Base-by-base conservation (phyloP, 2,329 filamentous ascomycete genomes). In the Sphaerulina populicola region DNA sequence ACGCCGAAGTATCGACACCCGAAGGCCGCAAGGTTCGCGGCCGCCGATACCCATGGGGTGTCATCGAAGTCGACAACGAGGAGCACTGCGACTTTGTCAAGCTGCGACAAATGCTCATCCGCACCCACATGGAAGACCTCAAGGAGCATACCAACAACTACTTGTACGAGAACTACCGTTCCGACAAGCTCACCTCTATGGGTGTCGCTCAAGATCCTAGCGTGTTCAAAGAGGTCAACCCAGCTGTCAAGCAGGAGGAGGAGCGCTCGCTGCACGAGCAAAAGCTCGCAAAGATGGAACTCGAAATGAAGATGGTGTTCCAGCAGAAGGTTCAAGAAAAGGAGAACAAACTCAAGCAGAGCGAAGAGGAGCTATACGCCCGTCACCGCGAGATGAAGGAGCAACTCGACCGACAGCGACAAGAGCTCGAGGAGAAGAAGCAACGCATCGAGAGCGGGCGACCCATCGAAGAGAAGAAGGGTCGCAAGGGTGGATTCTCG, bases 261-360 rank as follows among this genome's bases (percentile, higher is more conserved):
- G 93, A 98, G 79, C 88, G 93, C 66, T 85, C 87, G 59, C 79
- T 98, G 63, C 93, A 98, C 80, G 93, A 98, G 76, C 90, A 96
- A 80, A 98, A 98, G 80, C 88, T 98, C 64, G 88, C 91, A 72
- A 98, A 98, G 88, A 98, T 98, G 93, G 93, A 98, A 74, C 83
- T 89, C 67, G 93, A 98, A 74, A 98, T 98, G 93, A 98, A 98
- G 88, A 95, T 96, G 88, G 93, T 98, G 63, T 98, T 98, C 88
- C 93, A 97, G 73, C 93, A 98, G 72, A 98, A 98, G 85, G 93
- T 98, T 30, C 83, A 88, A 61, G 93, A 98, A 74, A 98, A 98
- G 79, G 93, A 98, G 76, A 95, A 88, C 81, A 98, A 98, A 77
- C 78, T 98, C 71, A 94, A 94, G 77, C 93, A 97, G 77, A 95